A percentile compares a stretch with the other conserved stretches of the same genome.
phyloP scores from a whole-genome alignment of 192 early-diverging fungal genomes.

The Backusella morwellensis region DNA sequence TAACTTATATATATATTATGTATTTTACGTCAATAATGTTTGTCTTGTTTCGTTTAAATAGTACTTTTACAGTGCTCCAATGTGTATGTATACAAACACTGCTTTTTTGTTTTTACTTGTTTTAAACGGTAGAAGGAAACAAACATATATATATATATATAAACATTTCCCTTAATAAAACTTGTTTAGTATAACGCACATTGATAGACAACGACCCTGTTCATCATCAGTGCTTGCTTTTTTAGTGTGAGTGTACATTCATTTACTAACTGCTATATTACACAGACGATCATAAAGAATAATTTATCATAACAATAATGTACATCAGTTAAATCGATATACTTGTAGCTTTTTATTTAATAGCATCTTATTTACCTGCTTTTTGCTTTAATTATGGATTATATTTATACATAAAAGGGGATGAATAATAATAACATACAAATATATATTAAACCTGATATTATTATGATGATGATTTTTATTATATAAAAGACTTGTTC shows the following conservation, averaged over 20 bases:
- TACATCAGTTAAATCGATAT: conserved; percentile 1
- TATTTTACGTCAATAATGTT: neutral
- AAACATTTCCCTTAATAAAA: neutral
- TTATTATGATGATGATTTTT: neutral
- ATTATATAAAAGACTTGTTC: neutral
- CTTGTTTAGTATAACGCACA: neutral
- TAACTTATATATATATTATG: neutral
- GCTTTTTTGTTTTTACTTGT: neutral
- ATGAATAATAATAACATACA: neutral
- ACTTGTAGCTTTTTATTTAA: neutral
- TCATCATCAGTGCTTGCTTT: neutral
- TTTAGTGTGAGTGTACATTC: neutral
- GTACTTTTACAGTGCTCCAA: neutral
- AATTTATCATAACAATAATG: neutral
- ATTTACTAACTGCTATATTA: neutral
- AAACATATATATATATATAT: neutral
- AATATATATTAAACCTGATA: conserved; percentile 4
- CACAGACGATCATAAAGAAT: neutral
- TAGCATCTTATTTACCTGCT: neutral
- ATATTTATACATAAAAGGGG: neutral
- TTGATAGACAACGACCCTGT: neutral
- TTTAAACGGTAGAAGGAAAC: neutral
- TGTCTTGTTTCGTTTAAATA: neutral
- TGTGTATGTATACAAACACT: neutral
- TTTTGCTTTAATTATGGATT: neutral